A percentile compares a stretch with the other conserved stretches of the same genome.
These are phyloP conservation scores for Saccharomycopsis crataegensis DNA, from an alignment of 1,139 yeast genomes.

Conservation along the genomic window DNA sequence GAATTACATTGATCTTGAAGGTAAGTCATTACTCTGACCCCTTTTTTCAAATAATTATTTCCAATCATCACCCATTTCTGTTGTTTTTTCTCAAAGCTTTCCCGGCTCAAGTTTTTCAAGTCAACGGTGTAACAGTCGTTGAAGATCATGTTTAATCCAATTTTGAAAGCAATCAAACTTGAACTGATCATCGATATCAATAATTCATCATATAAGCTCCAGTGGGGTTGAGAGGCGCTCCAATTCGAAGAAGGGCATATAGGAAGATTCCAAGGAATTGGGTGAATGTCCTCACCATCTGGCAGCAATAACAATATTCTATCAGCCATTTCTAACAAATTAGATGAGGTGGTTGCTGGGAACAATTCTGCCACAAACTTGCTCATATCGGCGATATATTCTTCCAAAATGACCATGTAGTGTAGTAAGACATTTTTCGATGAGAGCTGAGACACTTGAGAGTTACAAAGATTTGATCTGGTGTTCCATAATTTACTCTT, in stretches of 20 bases:
- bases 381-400: background rate
- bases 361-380: too few species aligned
- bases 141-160: conserved; percentile 4
- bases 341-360: background rate
- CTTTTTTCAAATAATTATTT: conserved; percentile 15
- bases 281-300: background rate
- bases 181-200: conserved; percentile 8
- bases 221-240: background rate
- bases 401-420: conserved; percentile 7
- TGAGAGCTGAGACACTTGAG: background rate
- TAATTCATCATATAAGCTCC: conserved; percentile 14
- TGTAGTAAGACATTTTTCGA: conserved; percentile 2
- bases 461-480: background rate
- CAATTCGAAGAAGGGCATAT: background rate
- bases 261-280: conserved; percentile 16
- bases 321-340: background rate
- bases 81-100: conserved; percentile 1
- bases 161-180: conserved; percentile 8
- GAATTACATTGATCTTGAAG: background rate
- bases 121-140: conserved; percentile 6
- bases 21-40: conserved; percentile 7
- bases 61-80: conserved; percentile 12
- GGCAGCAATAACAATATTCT: background rate
- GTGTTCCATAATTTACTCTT: background rate
- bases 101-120: background rate